Percentiles rank a stretch among this genome's conserved stretches.
These are phyloP conservation scores for Pneumocystis jirovecii DNA, from an alignment of 1,139 yeast species.

Conservation along the genomic window DNA sequence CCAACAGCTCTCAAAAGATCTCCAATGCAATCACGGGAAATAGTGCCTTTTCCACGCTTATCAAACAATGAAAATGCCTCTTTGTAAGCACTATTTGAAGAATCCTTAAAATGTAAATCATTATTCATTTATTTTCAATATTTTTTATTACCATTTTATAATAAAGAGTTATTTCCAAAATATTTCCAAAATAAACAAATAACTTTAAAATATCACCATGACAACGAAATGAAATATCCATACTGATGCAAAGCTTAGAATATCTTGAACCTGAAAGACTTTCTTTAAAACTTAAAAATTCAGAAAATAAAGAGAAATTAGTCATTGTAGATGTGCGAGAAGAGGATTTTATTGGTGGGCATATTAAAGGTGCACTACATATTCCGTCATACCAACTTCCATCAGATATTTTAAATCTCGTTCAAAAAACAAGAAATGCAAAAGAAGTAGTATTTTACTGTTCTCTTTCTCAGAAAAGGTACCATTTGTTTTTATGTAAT, in stretches of 20 bases:
- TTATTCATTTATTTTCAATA: neutral
- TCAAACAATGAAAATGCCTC: constrained; percentile 97
- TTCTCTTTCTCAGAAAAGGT: constrained; percentile 3
- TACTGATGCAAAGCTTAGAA: neutral
- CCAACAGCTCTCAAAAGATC: constrained; percentile 94
- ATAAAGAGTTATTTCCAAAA: neutral
- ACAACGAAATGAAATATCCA: neutral
- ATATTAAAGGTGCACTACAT: constrained; percentile 47
- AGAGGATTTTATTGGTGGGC: constrained; percentile 63
- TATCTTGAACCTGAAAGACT: neutral
- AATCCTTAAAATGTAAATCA: neutral
- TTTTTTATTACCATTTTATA: neutral
- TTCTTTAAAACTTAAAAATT: neutral
- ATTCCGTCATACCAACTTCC: constrained; percentile 43
- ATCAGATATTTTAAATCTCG: constrained; percentile 31
- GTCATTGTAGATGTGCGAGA: constrained; percentile 80
- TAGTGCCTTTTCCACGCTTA: constrained; percentile 88
- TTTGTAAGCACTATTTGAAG: constrained; percentile 54
- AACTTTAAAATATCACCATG: neutral
- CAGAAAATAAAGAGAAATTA: constrained; percentile 18
- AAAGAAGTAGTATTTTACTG: neutral
- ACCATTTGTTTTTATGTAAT: constrained; percentile 58
- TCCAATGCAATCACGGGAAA: constrained; percentile 76
- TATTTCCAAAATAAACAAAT: neutral
- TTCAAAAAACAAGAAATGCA: constrained; percentile 1